Base-by-base conservation (phyloP, 2,329 filamentous ascomycete species). In the Zasmidium angulare region DNA sequence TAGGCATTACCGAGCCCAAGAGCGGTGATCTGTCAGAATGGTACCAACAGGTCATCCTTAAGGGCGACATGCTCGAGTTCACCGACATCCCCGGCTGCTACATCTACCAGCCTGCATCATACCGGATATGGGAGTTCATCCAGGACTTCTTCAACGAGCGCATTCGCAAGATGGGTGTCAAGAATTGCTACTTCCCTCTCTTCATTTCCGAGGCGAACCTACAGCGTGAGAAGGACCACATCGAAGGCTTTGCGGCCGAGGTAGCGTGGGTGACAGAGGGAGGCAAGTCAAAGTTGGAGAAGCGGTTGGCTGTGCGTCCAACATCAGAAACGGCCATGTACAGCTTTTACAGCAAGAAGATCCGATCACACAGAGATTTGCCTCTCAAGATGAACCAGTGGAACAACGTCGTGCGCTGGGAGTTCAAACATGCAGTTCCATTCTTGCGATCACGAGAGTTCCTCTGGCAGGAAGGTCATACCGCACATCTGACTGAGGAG, bases 61-160 rank as follows among this genome's bases (percentile, higher is more conserved):
- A 99, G 84, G 91, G 91, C 69, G 91, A 97, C 75, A 90, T 99
- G 89, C 88, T 98, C 70, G 93, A 96, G 72, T 99, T 97, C 84
- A 98, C 97, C 72, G 90, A 96, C 79, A 93, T 98, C 63, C 91
- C 93, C n/a, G 91, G 93, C 51, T 97, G 96, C 81, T 98, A 96
- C 77, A 95, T 98, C 75, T 84, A 96, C 75, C 93, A 86, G 78
- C 86, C 86, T 52, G 81, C 83, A 60, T 87, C 85, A 19, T 88
- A 84, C 75, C 81, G 81, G 62, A 86, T 89, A 71, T 89, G 86
- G 86, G 86, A 89, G 71, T 79, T 82, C 66, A 88, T 89, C 63
- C 84, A 86, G 68, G 75, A 71, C 17, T 82, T 76, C 75, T 82
- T 82, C 72, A 83, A 87, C 68, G 70, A 73, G 63, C 85, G 87